Conservation (phyloP, 192 early-diverging fungal genomes). For the Fimicolochytrium jonesii region DNA sequence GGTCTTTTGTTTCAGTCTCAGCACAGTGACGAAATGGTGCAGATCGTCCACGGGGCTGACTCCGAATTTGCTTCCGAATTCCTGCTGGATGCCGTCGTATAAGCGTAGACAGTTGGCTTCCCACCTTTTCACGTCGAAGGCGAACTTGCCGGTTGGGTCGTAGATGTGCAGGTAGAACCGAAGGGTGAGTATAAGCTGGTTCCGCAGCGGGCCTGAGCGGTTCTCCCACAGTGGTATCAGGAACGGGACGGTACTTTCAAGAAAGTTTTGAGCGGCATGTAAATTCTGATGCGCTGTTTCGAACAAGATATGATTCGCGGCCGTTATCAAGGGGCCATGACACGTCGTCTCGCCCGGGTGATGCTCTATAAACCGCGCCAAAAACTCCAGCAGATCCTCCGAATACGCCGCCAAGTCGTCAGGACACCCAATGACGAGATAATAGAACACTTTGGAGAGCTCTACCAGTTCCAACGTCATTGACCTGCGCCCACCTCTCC, state of each 20-base stretch:
- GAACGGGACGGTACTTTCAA: neutral
- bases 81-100: constrained; percentile 5
- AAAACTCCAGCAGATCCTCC: constrained; percentile 7
- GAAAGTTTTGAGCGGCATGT: neutral
- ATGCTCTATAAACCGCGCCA: constrained; percentile 1
- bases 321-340: constrained; percentile 14
- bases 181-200: neutral
- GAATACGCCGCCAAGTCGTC: neutral
- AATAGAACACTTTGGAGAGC: neutral
- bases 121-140: neutral
- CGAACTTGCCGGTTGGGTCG: neutral
- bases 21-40: neutral
- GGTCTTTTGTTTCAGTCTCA: neutral
- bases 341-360: constrained; percentile 7
- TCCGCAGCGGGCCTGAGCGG: neutral
- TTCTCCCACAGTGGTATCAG: constrained; percentile 17
- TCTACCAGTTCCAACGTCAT: constrained; percentile 6
- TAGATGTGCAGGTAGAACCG: constrained; percentile 16
- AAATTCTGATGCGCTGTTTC: constrained; percentile 1
- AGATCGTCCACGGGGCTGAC: neutral
- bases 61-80: constrained; percentile 7
- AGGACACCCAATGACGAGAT: constrained; percentile 14
- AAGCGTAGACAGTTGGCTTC: neutral
- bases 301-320: constrained; percentile 18
- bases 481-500: neutral